Conservation (phyloP, 768 basidiomycete species). For the Amanita pallidorosea region DNA sequence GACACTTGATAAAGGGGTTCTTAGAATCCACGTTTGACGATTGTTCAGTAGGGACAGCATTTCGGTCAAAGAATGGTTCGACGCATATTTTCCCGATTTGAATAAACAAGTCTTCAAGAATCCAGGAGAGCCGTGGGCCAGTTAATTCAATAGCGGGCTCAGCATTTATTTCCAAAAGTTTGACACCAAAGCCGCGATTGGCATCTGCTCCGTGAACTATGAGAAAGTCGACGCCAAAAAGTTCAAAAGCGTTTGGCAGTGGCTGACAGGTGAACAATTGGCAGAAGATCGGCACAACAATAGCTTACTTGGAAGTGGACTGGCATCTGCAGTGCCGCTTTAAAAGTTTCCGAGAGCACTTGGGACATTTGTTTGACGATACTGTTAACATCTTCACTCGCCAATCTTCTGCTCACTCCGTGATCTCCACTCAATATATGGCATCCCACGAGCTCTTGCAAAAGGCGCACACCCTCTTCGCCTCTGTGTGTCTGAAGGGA, state of each 20-base stretch:
- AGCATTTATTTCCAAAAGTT: constrained; percentile 85
- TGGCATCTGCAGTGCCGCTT: constrained; percentile 73
- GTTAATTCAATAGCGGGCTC: constrained; percentile 95
- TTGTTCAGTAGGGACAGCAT: constrained; percentile 4
- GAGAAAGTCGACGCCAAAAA: constrained; percentile 91
- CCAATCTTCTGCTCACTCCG: constrained; percentile 13
- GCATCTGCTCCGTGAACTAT: constrained; percentile 33
- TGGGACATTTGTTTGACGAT: constrained; percentile 55
- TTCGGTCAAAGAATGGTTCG: constrained; percentile 45
- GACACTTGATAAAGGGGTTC: constrained; percentile 54
- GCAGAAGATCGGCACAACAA: not conserved
- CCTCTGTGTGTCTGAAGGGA: constrained; percentile 64
- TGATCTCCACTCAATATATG: constrained; percentile 30
- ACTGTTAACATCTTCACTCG: constrained; percentile 22
- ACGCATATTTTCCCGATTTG: constrained; percentile 61
- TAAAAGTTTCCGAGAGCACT: constrained; percentile 72
- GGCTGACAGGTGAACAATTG: constrained; percentile 33
- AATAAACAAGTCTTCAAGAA: constrained; percentile 72
- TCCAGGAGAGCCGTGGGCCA: constrained; percentile 70
- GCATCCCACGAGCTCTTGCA: constrained; percentile 71
- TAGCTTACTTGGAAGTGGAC: constrained; percentile 73
- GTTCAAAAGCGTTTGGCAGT: constrained; percentile 86
- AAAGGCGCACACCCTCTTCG: constrained; percentile 63
- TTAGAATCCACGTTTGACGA: constrained; percentile 46
- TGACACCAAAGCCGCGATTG: constrained; percentile 38